Evolutionary conservation across 345 rosid genomes (phyloP).

Genomic region (Isatis tinctoria): DNA sequence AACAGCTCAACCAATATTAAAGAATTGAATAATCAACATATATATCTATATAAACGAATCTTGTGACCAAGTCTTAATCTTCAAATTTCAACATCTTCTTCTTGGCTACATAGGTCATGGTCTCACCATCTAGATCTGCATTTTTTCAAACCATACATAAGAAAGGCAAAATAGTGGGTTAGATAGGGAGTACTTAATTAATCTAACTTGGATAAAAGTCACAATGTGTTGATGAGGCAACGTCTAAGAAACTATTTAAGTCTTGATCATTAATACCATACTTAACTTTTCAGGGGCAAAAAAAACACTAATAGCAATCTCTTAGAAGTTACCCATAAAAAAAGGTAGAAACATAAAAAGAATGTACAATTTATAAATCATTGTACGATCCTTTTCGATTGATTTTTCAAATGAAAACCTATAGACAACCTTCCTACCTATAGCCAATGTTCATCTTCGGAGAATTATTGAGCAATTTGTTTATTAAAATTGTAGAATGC

Average conservation of each 20-base stretch:
- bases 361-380: neutral
- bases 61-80: slow-evolving; percentile 25
- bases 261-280: neutral
- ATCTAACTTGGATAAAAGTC: neutral
- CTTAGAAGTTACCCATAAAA: neutral
- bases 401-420: neutral
- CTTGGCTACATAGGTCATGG: slow-evolving; percentile 2
- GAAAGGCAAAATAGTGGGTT: neutral
- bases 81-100: slow-evolving; percentile 11
- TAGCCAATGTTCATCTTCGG: neutral
- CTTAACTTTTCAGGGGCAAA: neutral
- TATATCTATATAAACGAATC: neutral
- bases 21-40: slow-evolving; percentile 10
- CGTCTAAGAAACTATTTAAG: neutral
- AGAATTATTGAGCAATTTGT: too few species aligned
- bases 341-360: neutral
- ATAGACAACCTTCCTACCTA: neutral
- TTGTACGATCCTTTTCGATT: neutral
- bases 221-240: neutral
- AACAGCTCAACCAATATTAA: slow-evolving; percentile 16
- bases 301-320: neutral
- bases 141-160: slow-evolving; percentile 6
- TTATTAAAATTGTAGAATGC: neutral
- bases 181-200: neutral
- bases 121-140: slow-evolving; percentile 10